Evolutionary conservation across 805 yeast species (phyloP).

Genomic region (Yarrowia bubula): DNA sequence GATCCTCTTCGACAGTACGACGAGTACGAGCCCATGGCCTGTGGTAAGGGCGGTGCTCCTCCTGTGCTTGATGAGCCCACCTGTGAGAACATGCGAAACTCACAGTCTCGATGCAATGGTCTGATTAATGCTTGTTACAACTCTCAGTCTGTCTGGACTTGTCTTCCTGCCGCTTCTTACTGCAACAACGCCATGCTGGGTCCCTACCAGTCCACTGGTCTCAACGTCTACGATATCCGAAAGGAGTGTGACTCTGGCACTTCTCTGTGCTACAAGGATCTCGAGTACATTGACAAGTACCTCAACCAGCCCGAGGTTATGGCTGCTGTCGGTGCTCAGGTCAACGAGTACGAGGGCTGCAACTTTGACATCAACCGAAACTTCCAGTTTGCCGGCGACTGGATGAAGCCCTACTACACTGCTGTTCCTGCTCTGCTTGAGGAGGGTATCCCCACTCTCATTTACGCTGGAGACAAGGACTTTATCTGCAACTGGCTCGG

Average conservation of each 20-base stretch:
- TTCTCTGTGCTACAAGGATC: slow-evolving; percentile 73
- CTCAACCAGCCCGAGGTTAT: slow-evolving; percentile 75
- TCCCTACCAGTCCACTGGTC: slow-evolving; percentile 80
- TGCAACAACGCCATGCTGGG: slow-evolving; percentile 82
- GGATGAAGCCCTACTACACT: slow-evolving; percentile 61
- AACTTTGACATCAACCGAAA: slow-evolving; percentile 79
- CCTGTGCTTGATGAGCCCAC: slow-evolving; percentile 74
- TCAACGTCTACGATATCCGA: slow-evolving; percentile 89
- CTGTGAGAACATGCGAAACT: slow-evolving; percentile 65
- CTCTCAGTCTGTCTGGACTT: slow-evolving; percentile 70
- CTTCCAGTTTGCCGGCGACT: slow-evolving; percentile 64
- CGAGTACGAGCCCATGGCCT: slow-evolving; percentile 90
- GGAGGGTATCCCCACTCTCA: slow-evolving; percentile 66
- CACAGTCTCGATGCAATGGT: slow-evolving; percentile 73
- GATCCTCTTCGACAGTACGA: slow-evolving; percentile 80
- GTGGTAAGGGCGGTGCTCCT: slow-evolving; percentile 83
- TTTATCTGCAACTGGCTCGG: slow-evolving; percentile 93
- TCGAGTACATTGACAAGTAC: slow-evolving; percentile 72
- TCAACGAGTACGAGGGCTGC: slow-evolving; percentile 71
- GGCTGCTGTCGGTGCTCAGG: slow-evolving; percentile 87
- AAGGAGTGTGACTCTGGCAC: slow-evolving; percentile 61
- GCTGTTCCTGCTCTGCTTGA: slow-evolving; percentile 60
- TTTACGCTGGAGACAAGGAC: slow-evolving; percentile 93
- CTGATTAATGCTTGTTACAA: slow-evolving; percentile 78
- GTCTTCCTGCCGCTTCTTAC: slow-evolving; percentile 88